Percentiles rank a stretch among this genome's conserved stretches.
These are phyloP conservation scores for Boletus bicolor DNA, from an alignment of 768 basidiomycete species.

Conservation along the genomic window DNA sequence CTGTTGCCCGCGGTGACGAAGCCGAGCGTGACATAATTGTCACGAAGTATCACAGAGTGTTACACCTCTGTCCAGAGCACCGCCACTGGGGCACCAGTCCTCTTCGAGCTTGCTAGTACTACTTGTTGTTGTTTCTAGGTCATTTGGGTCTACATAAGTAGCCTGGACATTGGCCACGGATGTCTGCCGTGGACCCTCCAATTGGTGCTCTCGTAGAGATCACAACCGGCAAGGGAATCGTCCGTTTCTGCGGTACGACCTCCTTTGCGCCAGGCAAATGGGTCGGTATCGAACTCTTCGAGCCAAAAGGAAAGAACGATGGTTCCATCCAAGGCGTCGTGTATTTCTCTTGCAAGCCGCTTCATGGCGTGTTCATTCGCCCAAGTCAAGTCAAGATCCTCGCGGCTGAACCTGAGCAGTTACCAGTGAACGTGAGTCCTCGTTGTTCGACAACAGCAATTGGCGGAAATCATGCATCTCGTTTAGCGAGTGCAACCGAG, in stretches of 20 bases:
- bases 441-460: not conserved
- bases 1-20: constrained; percentile 10
- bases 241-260: constrained; percentile 83
- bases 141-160: not conserved
- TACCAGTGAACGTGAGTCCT: constrained; percentile 24
- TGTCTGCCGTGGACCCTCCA: constrained; percentile 42
- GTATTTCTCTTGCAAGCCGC: constrained; percentile 79
- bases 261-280: constrained; percentile 87
- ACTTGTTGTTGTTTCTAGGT: not conserved
- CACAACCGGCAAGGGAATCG: constrained; percentile 74
- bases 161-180: constrained; percentile 14
- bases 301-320: constrained; percentile 91
- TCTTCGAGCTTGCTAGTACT: not conserved
- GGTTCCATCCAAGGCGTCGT: constrained; percentile 73
- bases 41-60: constrained; percentile 3
- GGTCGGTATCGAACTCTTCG: constrained; percentile 88
- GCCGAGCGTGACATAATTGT: constrained; percentile 9
- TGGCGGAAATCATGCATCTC: not conserved
- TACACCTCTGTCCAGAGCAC: constrained; percentile 4
- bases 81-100: constrained; percentile 8
- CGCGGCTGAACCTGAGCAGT: constrained; percentile 34
- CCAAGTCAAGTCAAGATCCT: constrained; percentile 77
- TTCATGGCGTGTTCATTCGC: constrained; percentile 86
- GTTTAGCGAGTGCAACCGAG: constrained; percentile 27
- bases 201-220: constrained; percentile 79